Base-by-base conservation (phyloP, 139 green algal genomes). In the Picochlorum sp. region DNA sequence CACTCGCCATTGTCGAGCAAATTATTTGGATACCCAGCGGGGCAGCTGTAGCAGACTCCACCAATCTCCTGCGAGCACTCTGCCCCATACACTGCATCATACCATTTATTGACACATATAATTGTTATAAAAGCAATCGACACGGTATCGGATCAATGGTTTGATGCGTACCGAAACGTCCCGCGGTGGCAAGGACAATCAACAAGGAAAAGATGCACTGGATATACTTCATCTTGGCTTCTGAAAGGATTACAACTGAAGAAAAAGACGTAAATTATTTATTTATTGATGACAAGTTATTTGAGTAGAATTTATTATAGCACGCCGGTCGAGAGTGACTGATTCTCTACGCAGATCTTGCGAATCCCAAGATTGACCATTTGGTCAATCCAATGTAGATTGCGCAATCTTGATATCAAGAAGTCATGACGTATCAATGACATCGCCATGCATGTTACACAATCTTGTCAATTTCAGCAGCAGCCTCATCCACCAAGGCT, bases 401-500 rank as follows among this genome's bases (percentile, higher is more conserved):
- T 28, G 24, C 24, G 24, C 24, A 28, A 28, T 28, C 24, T 28
- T 28, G 24, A 4, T 2, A n/a, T n/a, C n/a, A n/a, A n/a, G n/a
- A n/a, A n/a, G n/a, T n/a, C n/a, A n/a, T n/a, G n/a, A n/a, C n/a
- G n/a, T n/a, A n/a, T n/a, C n/a, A n/a, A n/a, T n/a, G n/a, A n/a
- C n/a, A n/a, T n/a, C n/a, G 28, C 28, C 0, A 26, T 26, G 3
- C 2, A 30, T 41, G 34, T 11, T 41, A 41, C 34, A 41, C 34
- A 41, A 41, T 41, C 34, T 41, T 41, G 68, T 41, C 34, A 41
- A 41, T 41, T 41, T 41, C 62, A 13, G 30, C 46, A 16, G 68
- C 69, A 15, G 61, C 69, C 61, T n/a, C 28, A 2, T 46, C 24
- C 2, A 75, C 61, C 10, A 62, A 45, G 13, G 16, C 46, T 16